Evolutionary conservation across 345 rosid species (phyloP).

Genomic region (Camelina laxa): DNA sequence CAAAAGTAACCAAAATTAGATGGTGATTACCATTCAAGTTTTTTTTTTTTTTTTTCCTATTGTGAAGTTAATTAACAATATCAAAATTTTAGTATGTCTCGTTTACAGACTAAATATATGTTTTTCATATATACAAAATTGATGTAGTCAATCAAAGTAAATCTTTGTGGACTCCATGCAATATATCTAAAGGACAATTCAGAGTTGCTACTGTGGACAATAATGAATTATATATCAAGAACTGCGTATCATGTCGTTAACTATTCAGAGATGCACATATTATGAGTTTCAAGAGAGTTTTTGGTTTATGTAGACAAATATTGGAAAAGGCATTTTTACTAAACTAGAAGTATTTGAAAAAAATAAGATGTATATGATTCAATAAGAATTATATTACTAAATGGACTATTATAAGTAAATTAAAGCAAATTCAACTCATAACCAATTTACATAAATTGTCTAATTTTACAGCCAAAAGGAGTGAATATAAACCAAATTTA

Average conservation of each 20-base stretch:
- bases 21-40: background rate
- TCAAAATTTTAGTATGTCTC: background rate
- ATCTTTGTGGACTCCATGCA: conserved; percentile 22
- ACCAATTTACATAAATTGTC: background rate
- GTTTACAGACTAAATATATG: background rate
- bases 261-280: too few species aligned
- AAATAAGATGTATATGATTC: too few species aligned
- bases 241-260: background rate
- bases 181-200: conserved; percentile 15
- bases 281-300: too few species aligned
- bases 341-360: too few species aligned
- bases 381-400: too few species aligned
- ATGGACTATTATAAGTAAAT: too few species aligned
- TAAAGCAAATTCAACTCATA: too few species aligned
- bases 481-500: conserved; percentile 2
- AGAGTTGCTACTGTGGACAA: conserved; percentile 14
- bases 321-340: too few species aligned
- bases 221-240: conserved; percentile 3
- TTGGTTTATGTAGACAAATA: too few species aligned
- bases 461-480: background rate
- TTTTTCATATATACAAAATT: background rate
- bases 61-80: background rate
- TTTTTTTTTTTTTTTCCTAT: background rate
- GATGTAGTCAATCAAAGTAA: conserved; percentile 1
- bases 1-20: background rate